Base-by-base conservation (phyloP, 2,329 filamentous ascomycete species). In the Ramichloridium luteum region DNA sequence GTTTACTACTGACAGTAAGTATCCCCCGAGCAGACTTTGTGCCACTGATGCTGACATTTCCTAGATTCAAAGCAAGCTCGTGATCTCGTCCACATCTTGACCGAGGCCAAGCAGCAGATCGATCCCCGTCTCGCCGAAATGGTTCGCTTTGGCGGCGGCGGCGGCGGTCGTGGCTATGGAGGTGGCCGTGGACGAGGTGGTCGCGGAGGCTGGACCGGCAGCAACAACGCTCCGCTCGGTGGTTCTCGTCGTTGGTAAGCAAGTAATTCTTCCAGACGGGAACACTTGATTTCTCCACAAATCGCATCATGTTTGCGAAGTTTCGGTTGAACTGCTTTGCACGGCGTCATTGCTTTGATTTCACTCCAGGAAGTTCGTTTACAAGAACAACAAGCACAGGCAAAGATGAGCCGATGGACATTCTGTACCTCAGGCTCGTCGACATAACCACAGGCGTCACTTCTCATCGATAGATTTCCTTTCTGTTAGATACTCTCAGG, bases 1-100 rank as follows among this genome's bases (percentile, higher is more conserved):
- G 54, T 98, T 98, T 66, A 96, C 90, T 61, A 90, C 88, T 80
- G 90, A 96, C 64, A 96, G 88, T 94, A 72, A 68, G 86, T 80
- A 39, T 32, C 14, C 12, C 25, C 13, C 16, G 14, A n/a, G 34
- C 27, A 18, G n/a, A 28, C 34, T 13, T 30, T 40, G 37, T 36
- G 36, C 33, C 23, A 26, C 39, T 50, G 35, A 53, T 25, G 35
- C 56, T 62, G 45, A 63, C 49, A 16, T 28, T 15, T 35, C 9
- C 5, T 40, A 67, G 64, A 68, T 51, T 56, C 62, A 31, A 67
- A 67, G 57, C 64, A 68, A 75, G 88, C 90, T 64, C 88, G 90
- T 72, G 90, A 98, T 65, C 77, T 98, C 56, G 78, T 98, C 50
- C 72, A 73, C 50, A 83, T 98, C 51, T 79, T 98, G 49, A 78